phyloP scores from a whole-genome alignment of 441 rosid genomes.

The Gossypium aridum region DNA sequence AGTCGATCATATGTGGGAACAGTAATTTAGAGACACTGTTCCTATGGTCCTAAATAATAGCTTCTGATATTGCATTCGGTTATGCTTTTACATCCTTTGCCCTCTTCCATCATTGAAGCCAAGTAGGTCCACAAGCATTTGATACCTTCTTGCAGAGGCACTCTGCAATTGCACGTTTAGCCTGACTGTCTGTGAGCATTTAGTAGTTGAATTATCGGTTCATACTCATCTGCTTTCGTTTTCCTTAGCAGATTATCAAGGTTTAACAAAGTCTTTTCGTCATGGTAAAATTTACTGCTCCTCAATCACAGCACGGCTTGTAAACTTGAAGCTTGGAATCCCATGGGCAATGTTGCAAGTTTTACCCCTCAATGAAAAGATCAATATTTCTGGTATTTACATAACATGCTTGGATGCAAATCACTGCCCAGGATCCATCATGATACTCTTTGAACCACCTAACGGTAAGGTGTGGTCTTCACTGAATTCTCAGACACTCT shows the following conservation, averaged over 20 bases:
- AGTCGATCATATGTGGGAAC: neutral
- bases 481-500: constrained; percentile 7
- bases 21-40: neutral
- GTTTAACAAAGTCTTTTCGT: constrained; percentile 74
- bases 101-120: neutral
- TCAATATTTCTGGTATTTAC: constrained; percentile 48
- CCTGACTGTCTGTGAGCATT: neutral
- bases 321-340: constrained; percentile 79
- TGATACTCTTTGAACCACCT: constrained; percentile 81
- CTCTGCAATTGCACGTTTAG: neutral
- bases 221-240: constrained; percentile 1
- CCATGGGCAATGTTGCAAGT: constrained; percentile 75
- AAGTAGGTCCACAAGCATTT: neutral
- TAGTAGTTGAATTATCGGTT: neutral
- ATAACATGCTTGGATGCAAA: constrained; percentile 93
- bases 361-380: constrained; percentile 65
- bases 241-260: constrained; percentile 83
- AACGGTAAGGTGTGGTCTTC: constrained; percentile 71
- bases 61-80: neutral
- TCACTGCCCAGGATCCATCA: constrained; percentile 90
- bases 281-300: constrained; percentile 95
- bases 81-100: neutral
- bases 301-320: constrained; percentile 74
- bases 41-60: neutral
- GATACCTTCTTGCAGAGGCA: constrained; percentile 1